Evolutionary conservation across 495 filamentous ascomycete genomes (phyloP).

Genomic region (Echria macrotheca): DNA sequence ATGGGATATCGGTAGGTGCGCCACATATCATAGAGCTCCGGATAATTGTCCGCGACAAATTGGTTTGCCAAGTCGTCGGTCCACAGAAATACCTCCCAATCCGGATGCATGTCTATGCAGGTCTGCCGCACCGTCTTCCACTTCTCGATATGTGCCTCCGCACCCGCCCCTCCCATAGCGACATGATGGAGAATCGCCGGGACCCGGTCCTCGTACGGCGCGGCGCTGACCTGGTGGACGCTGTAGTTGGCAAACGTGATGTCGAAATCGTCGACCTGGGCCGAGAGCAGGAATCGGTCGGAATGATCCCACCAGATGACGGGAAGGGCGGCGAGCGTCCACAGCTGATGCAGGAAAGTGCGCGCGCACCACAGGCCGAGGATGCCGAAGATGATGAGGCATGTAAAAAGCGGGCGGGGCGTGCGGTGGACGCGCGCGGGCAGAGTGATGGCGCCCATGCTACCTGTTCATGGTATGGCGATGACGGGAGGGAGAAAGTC

Average conservation of each 20-base stretch:
- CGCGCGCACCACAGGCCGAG: slow-evolving; percentile 15
- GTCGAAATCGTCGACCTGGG: slow-evolving; percentile 31
- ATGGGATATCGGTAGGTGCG: slow-evolving; percentile 29
- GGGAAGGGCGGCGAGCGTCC: slow-evolving; percentile 27
- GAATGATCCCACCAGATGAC: slow-evolving; percentile 23
- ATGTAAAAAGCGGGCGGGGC: slow-evolving; percentile 12
- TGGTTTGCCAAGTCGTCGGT: slow-evolving; percentile 29
- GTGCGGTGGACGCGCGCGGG: slow-evolving; percentile 13
- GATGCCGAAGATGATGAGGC: slow-evolving; percentile 5
- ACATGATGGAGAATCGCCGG: slow-evolving; percentile 38
- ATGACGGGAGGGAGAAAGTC: neutral
- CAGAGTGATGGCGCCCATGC: slow-evolving; percentile 10
- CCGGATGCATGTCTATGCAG: slow-evolving; percentile 33
- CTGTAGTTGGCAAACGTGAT: slow-evolving; percentile 36
- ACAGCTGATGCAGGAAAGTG: slow-evolving; percentile 18
- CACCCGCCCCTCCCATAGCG: slow-evolving; percentile 22
- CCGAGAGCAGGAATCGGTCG: slow-evolving; percentile 25
- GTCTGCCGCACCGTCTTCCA: slow-evolving; percentile 31
- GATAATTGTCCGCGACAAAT: slow-evolving; percentile 28
- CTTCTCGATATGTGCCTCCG: slow-evolving; percentile 16
- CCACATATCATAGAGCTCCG: slow-evolving; percentile 26
- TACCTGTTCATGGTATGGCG: slow-evolving; percentile 9
- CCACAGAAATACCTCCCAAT: slow-evolving; percentile 33
- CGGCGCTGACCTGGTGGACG: slow-evolving; percentile 23
- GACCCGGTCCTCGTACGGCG: slow-evolving; percentile 26